These are phyloP conservation scores for Omphalea diandra DNA, from an alignment of 441 rosid species.

Conservation along the genomic window DNA sequence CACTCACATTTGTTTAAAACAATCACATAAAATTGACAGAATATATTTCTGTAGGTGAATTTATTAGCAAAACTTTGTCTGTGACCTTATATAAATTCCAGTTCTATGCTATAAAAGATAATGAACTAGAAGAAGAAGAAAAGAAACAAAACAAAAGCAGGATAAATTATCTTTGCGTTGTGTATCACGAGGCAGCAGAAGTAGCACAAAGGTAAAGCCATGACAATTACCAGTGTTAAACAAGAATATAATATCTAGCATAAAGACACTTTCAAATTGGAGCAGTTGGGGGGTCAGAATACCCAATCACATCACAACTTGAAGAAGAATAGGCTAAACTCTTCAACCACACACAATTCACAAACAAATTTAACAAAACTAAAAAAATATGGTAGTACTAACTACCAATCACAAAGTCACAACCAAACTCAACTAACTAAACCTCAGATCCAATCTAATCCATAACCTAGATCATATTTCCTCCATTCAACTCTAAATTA, in stretches of 20 bases:
- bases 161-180: not conserved
- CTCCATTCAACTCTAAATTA: not conserved
- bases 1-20: not conserved
- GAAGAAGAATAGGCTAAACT: not conserved
- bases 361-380: not conserved
- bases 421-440: not conserved
- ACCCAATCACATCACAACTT: not conserved
- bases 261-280: not conserved
- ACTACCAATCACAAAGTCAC: not conserved
- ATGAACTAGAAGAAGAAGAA: too few relatives aligned
- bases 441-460: not conserved
- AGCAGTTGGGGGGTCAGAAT: not conserved
- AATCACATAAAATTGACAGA: not conserved
- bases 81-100: not conserved
- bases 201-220: not conserved
- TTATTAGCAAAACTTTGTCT: not conserved
- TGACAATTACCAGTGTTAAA: not conserved
- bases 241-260: not conserved
- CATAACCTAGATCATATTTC: not conserved
- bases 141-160: not conserved
- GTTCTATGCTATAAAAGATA: not conserved
- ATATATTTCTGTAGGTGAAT: not conserved
- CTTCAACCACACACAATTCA: not conserved
- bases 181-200: conserved; percentile 11
- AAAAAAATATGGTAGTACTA: not conserved